A percentile compares a stretch with the other conserved stretches of the same genome.
Conservation (phyloP, 345 rosid species). For the Pistacia vera region DNA sequence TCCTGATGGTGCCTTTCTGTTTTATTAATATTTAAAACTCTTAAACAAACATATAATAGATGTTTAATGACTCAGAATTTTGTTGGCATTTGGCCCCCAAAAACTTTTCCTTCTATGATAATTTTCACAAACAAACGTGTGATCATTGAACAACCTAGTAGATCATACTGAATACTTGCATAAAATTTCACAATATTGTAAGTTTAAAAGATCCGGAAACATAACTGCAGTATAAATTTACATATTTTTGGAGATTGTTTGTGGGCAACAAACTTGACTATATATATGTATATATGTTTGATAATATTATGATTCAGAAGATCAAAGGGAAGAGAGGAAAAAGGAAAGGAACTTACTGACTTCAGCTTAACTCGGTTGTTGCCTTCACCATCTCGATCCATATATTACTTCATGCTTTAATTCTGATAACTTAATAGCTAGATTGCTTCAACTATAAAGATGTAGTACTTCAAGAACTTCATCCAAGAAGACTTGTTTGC, state of each 20-base stretch:
- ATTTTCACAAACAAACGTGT: neutral
- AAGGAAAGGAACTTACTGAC: conserved; percentile 34
- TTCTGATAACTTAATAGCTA: conserved; percentile 12
- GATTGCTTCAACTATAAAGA: conserved; percentile 21
- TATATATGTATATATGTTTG: neutral
- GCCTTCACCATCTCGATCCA: conserved; percentile 17
- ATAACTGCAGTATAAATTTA: conserved; percentile 15
- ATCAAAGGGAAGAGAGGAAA: neutral
- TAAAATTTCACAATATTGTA: conserved; percentile 11
- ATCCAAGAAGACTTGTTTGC: conserved; percentile 21
- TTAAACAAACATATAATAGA: neutral
- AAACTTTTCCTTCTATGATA: conserved; percentile 1
- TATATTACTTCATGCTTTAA: conserved; percentile 18
- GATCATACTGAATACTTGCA: conserved; percentile 3
- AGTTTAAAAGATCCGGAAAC: neutral
- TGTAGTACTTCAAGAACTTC: conserved; percentile 1
- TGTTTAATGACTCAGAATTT: neutral
- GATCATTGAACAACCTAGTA: neutral
- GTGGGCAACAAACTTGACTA: conserved; percentile 22
- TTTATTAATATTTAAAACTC: neutral
- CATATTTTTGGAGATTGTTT: conserved; percentile 19
- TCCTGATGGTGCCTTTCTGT: neutral
- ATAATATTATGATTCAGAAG: conserved; percentile 12
- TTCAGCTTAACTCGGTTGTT: conserved; percentile 17
- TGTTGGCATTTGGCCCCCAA: too few species aligned